A percentile compares a stretch with the other conserved stretches of the same genome.
phyloP scores from a whole-genome alignment of 176 grass and related monocot genomes.

The Oryza officinalis region DNA sequence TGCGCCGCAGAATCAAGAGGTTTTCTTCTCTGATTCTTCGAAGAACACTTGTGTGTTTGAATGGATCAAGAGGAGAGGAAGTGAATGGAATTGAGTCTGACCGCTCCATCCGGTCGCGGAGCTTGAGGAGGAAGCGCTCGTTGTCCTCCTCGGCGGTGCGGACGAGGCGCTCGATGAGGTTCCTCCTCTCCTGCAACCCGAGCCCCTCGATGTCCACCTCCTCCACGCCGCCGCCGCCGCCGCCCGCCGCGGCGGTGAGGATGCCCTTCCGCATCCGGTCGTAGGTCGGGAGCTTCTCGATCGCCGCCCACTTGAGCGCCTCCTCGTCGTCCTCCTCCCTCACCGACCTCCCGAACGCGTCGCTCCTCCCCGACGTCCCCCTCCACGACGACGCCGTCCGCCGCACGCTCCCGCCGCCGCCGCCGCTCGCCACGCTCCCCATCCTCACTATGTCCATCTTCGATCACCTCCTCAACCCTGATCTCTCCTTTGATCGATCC shows the following conservation, averaged over 20 bases:
- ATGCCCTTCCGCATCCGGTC: slow-evolving; percentile 87
- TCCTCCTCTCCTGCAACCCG: slow-evolving; percentile 64
- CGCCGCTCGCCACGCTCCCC: slow-evolving; percentile 38
- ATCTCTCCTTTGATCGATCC: background rate
- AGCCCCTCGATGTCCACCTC: slow-evolving; percentile 79
- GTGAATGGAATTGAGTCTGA: slow-evolving; percentile 13
- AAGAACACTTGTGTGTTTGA: background rate
- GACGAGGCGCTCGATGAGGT: slow-evolving; percentile 71
- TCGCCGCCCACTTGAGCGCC: slow-evolving; percentile 87
- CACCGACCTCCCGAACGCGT: slow-evolving; percentile 62
- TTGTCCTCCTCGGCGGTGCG: slow-evolving; percentile 95
- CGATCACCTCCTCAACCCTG: background rate
- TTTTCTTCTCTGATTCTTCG: background rate
- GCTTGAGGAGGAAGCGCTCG: slow-evolving; percentile 88
- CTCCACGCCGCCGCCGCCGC: background rate
- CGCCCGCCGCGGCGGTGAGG: slow-evolving; percentile 12
- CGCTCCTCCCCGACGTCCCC: slow-evolving; percentile 40
- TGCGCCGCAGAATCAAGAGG: background rate
- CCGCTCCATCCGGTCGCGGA: slow-evolving; percentile 84
- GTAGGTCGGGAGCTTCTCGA: slow-evolving; percentile 94
- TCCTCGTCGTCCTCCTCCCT: slow-evolving; percentile 93
- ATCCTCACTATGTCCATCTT: slow-evolving; percentile 33
- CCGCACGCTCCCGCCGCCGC: slow-evolving; percentile 34
- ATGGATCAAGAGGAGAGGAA: background rate
- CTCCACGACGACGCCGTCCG: slow-evolving; percentile 65